A percentile compares a stretch with the other conserved stretches of the same genome.
These are phyloP conservation scores for Tetrapisispora pingtungensis DNA, from an alignment of 805 yeast species.

Conservation along the genomic window DNA sequence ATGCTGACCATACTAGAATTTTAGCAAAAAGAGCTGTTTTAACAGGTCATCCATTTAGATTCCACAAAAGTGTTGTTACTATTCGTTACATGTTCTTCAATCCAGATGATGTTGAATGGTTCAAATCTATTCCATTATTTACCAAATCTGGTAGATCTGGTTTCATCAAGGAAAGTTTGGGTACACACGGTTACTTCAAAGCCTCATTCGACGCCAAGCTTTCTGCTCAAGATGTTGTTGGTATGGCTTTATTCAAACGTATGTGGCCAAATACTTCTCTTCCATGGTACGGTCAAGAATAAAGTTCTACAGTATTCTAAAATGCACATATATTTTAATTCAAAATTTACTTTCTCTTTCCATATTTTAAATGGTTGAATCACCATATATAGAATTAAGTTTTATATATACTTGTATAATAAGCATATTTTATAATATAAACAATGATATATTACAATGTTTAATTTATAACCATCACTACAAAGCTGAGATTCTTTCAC, in stretches of 20 bases:
- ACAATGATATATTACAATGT: not conserved
- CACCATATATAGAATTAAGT: not conserved
- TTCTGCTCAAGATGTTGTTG: conserved; percentile 85
- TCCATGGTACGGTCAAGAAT: conserved; percentile 20
- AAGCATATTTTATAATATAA: not conserved
- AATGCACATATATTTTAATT: no score
- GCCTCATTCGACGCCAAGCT: conserved; percentile 88
- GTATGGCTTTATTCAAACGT: conserved; percentile 88
- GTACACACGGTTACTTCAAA: conserved; percentile 97
- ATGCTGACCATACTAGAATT: conserved; percentile 75
- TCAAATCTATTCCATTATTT: conserved; percentile 83
- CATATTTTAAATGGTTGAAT: not conserved
- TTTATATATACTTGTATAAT: not conserved
- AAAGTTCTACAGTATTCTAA: not conserved
- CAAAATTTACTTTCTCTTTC: no score
- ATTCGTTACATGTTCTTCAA: conserved; percentile 96
- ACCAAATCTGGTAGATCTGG: conserved; percentile 92
- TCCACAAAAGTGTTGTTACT: conserved; percentile 85
- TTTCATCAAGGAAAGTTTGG: conserved; percentile 86
- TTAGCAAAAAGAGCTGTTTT: conserved; percentile 79
- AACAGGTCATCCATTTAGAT: conserved; percentile 92
- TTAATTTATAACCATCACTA: no score
- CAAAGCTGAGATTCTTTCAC: no score
- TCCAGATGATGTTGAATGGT: conserved; percentile 77
- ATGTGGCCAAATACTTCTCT: conserved; percentile 66